Evolutionary conservation across 352 stramenopile species (phyloP).

Genomic region (Phytophthora niederhauseri): DNA sequence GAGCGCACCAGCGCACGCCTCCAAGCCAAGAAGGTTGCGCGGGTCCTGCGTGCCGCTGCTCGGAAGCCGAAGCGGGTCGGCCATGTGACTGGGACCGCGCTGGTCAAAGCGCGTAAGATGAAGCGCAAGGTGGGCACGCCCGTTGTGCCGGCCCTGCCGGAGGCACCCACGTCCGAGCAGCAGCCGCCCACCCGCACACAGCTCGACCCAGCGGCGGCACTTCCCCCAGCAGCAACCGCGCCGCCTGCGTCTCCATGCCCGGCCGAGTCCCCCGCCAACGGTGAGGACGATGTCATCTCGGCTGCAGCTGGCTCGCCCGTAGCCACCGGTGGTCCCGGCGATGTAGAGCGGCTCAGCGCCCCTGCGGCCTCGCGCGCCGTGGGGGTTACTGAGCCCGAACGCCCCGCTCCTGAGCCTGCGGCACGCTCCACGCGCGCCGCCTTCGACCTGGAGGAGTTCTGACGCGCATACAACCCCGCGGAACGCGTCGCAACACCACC

Average conservation of each 20-base stretch:
- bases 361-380: not conserved
- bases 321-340: not conserved
- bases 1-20: not conserved
- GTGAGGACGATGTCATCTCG: not conserved
- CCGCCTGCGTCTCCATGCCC: not conserved
- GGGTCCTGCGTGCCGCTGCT: not conserved
- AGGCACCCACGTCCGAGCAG: not conserved
- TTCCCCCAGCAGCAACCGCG: not conserved
- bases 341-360: not conserved
- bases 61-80: not conserved
- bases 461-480: not conserved
- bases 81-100: not conserved
- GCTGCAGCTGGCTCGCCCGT: not conserved
- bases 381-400: not conserved
- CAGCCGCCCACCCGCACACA: not conserved
- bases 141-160: not conserved
- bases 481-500: not conserved
- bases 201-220: not conserved
- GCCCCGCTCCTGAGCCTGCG: not conserved
- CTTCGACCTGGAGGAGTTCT: not conserved
- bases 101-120: not conserved
- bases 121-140: constrained; percentile 2
- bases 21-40: not conserved
- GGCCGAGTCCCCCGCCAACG: not conserved
- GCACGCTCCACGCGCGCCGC: too few species aligned